Base-by-base conservation (phyloP, 202 grass and related monocot species). In the Digitaria exilis region DNA sequence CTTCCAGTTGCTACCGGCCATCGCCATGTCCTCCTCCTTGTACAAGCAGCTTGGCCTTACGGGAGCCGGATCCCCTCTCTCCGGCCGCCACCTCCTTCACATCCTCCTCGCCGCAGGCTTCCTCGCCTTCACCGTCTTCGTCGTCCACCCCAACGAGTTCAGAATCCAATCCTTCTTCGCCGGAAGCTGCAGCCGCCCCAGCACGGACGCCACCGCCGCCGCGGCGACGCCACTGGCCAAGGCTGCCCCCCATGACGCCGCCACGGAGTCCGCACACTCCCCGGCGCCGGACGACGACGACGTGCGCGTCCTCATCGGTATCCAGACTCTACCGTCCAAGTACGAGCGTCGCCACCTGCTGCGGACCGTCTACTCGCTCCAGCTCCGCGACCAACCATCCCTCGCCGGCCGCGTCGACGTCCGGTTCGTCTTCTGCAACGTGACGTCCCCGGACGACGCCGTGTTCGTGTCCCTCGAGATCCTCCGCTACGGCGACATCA, bases 381-480 rank as follows among this genome's bases (percentile, higher is more conserved):
- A 92, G 73, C 46, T 69, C 3, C 29, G 31, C 0, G 81, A 94
- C 32, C 30, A 57, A 18, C 80, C 86, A 0, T 21, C 55, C 28
- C 69, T 87, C 28, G 81, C 87, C 82, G 46, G 64, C 18, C 5
- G 65, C 34, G 73, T 92, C 14, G 89, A 94, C 84, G 82, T 94
- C 31, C 92, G 92, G 1, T 94, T 91, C 57, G 86, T 94, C 44
- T 85, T 94, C 81, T 94, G 92, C 77, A 94, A 87, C 92, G 56
- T 94, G 34, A 91, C 89, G 16, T 80, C 78, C 71, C 34, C 84
- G 4, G 73, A 61, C 35, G 86, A 94, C 51, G 84, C 69, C 1
- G 84, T 85, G 12, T 85, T 94, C 2, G 84, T 94, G 3, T 45
- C 86, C 2, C 89, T 94, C 8, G 89, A 94, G 80, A 31, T 76